Conservation (phyloP, 805 yeast genomes). For the Saccharomycopsis fibuligera region DNA sequence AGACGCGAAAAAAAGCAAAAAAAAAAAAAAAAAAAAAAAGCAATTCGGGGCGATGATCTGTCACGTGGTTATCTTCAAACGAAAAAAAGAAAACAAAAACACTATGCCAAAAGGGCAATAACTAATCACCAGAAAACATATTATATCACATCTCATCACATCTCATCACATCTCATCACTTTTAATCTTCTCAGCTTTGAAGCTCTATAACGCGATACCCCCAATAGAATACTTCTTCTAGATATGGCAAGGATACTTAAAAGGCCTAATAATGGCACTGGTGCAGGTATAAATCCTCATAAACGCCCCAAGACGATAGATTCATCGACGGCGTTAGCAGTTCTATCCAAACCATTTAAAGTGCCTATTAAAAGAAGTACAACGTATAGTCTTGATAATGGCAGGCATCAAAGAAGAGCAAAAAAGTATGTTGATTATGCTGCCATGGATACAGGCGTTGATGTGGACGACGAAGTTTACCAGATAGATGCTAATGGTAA, state of each 20-base stretch:
- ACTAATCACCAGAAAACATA: neutral
- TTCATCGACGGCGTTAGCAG: conserved; percentile 30
- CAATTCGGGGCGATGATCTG: neutral
- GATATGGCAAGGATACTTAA: conserved; percentile 2
- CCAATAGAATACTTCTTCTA: too few relatives aligned
- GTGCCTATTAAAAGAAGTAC: conserved; percentile 45
- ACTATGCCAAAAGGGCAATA: too few relatives aligned
- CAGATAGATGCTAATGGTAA: conserved; percentile 29
- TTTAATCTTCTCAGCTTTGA: too few relatives aligned
- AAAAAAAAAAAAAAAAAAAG: neutral
- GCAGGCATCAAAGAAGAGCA: conserved; percentile 26
- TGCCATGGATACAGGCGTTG: conserved; percentile 27
- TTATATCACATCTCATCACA: neutral
- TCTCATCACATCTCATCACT: neutral
- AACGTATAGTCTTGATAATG: conserved; percentile 14
- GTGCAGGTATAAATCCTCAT: conserved; percentile 19
- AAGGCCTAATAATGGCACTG: conserved; percentile 11
- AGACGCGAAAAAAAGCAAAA: neutral
- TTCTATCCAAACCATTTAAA: conserved; percentile 61
- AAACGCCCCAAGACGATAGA: conserved; percentile 17
- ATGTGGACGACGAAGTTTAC: conserved; percentile 32
- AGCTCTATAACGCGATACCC: too few relatives aligned
- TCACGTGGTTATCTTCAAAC: too few relatives aligned
- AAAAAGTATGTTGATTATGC: conserved; percentile 33
- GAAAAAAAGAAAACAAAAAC: too few relatives aligned